Evolutionary conservation across 768 basidiomycete species (phyloP).

Genomic region (Sarcodon sp.): DNA sequence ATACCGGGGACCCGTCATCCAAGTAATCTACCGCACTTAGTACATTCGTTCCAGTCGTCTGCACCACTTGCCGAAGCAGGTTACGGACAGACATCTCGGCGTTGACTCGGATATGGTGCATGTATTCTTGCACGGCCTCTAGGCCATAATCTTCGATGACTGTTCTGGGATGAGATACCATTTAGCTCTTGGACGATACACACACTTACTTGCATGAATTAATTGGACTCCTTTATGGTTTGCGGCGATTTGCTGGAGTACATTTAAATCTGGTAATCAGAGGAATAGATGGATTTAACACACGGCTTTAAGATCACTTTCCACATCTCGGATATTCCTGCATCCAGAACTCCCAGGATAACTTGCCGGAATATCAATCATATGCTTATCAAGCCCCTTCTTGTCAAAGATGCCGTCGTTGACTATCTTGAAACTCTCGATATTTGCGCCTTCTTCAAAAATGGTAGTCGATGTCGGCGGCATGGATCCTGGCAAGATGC

Average conservation of each 20-base stretch:
- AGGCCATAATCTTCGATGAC: conserved; percentile 83
- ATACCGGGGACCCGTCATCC: conserved; percentile 77
- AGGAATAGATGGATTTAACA: conserved; percentile 14
- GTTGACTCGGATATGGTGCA: conserved; percentile 82
- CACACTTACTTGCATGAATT: conserved; percentile 55
- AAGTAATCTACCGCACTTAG: conserved; percentile 73
- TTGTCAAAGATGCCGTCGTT: conserved; percentile 69
- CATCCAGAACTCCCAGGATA: conserved; percentile 85
- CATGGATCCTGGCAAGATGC: conserved; percentile 90
- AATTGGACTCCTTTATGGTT: conserved; percentile 88
- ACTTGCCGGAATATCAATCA: conserved; percentile 69
- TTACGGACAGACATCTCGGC: conserved; percentile 81
- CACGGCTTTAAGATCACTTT: conserved; percentile 86
- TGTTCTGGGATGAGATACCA: conserved; percentile 15
- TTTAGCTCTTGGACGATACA: background rate
- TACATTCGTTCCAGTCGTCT: conserved; percentile 49
- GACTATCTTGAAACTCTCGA: conserved; percentile 88
- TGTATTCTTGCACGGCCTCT: conserved; percentile 83
- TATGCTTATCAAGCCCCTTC: conserved; percentile 59
- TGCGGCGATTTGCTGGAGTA: conserved; percentile 74
- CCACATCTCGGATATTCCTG: conserved; percentile 78
- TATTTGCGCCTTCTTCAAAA: conserved; percentile 89
- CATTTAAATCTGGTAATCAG: background rate
- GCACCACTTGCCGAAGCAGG: conserved; percentile 63
- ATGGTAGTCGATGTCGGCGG: conserved; percentile 86